A percentile compares a stretch with the other conserved stretches of the same genome.
These are phyloP conservation scores for Leishmania tropica DNA, from an alignment of 208 protist genomes.

Conservation along the genomic window DNA sequence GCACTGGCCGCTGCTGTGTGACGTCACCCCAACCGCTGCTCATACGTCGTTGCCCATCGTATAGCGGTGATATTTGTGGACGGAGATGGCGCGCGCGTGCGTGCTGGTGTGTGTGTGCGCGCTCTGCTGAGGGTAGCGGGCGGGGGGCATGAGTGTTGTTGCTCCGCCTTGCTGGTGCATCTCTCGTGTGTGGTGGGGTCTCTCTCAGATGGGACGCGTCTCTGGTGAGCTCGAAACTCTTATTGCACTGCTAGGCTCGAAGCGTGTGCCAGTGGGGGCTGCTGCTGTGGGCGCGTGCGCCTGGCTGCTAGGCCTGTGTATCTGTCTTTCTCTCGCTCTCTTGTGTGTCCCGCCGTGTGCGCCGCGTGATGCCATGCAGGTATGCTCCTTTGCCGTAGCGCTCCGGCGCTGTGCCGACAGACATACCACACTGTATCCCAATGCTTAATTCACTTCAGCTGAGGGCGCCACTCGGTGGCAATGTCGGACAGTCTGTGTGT, in stretches of 20 bases:
- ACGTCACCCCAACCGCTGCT: constrained; percentile 35
- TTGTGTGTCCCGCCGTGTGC: not conserved
- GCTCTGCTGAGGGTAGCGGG: not conserved
- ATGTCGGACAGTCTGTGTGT: not conserved
- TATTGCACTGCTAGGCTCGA: constrained; percentile 13
- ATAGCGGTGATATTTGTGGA: constrained; percentile 35
- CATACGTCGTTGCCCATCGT: constrained; percentile 22
- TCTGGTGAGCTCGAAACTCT: constrained; percentile 15
- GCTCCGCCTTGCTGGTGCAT: not conserved
- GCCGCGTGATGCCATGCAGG: constrained; percentile 30
- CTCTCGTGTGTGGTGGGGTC: not conserved
- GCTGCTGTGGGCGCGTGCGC: not conserved
- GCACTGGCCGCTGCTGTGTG: not conserved
- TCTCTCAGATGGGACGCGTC: constrained; percentile 4
- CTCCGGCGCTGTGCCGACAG: constrained; percentile 16
- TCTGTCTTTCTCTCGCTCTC: not conserved
- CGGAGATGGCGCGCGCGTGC: constrained; percentile 13
- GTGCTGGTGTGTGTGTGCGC: not conserved
- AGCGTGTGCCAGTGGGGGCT: not conserved
- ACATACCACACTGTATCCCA: constrained; percentile 33
- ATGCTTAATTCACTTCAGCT: constrained; percentile 25
- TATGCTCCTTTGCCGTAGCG: constrained; percentile 40
- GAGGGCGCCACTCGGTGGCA: not conserved
- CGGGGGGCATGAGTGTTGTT: not conserved
- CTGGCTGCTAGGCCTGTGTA: not conserved